Evolutionary conservation across 2,329 filamentous ascomycete species (phyloP).

Genomic region (Paecilomyces niveus): DNA sequence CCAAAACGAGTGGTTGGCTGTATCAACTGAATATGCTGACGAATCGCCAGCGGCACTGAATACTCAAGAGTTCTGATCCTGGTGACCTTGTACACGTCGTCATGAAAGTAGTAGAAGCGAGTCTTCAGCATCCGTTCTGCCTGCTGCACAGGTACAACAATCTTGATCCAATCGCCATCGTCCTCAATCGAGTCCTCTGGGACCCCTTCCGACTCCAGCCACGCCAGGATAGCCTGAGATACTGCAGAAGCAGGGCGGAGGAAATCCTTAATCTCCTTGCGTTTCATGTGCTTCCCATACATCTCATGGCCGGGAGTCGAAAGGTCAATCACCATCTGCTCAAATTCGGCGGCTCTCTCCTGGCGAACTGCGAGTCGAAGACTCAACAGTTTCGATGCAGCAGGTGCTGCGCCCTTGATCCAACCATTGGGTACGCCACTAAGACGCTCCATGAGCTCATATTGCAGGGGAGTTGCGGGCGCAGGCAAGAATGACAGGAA

Average conservation of each 20-base stretch:
- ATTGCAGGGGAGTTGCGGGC: slow-evolving; percentile 1
- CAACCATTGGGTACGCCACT: slow-evolving; percentile 25
- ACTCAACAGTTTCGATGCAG: slow-evolving; percentile 34
- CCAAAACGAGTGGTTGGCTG: slow-evolving; percentile 61
- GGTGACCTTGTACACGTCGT: slow-evolving; percentile 32
- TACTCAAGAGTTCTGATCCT: slow-evolving; percentile 53
- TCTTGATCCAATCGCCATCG: slow-evolving; percentile 56
- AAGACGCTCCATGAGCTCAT: slow-evolving; percentile 23
- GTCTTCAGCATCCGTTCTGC: slow-evolving; percentile 53
- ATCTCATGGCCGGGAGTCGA: slow-evolving; percentile 52
- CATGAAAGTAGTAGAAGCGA: slow-evolving; percentile 51
- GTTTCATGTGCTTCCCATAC: slow-evolving; percentile 58
- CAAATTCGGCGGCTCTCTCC: slow-evolving; percentile 45
- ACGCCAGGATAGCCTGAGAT: slow-evolving; percentile 44
- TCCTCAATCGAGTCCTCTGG: slow-evolving; percentile 39
- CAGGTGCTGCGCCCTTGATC: slow-evolving; percentile 18
- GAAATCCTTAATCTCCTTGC: slow-evolving; percentile 50
- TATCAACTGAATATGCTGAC: slow-evolving; percentile 52
- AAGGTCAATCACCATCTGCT: slow-evolving; percentile 53
- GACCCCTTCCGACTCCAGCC: slow-evolving; percentile 50
- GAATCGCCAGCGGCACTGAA: slow-evolving; percentile 52
- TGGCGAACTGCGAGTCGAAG: slow-evolving; percentile 46
- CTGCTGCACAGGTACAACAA: slow-evolving; percentile 31
- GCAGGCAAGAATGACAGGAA: slow-evolving; percentile 4
- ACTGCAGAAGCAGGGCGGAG: slow-evolving; percentile 46